Base-by-base conservation (phyloP, 179 eudicot genomes). In the Camellia oleifera region DNA sequence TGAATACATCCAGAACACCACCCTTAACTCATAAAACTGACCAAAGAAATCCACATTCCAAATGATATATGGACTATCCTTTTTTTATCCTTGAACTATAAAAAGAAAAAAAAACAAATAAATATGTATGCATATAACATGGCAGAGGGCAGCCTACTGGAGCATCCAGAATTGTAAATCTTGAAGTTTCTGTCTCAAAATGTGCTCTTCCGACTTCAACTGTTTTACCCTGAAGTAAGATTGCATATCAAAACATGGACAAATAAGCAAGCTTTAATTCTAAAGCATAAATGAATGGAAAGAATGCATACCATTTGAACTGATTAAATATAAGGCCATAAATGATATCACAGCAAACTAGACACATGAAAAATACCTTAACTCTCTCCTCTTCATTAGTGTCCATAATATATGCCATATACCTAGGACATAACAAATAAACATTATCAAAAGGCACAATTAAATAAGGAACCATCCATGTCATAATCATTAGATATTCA, bases 341-440 rank as follows among this genome's bases (percentile, higher is more conserved):
- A 32, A 32, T 32, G 66, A 69, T 46, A 45, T 57, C 0, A 63
- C 4, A 2, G 3, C 10, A 13, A 69, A 50, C 26, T 40, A 69
- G 69, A 75, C 40, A 57, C 40, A 77, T 50, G 20, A 84, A 17
- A 68, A 76, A 63, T 86, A 94, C 99, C 99, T 94, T 97, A 11
- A 77, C 84, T 77, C 99, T 92, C 86, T 96, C 99, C 84, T 97
- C 99, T 84, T 94, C 99, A 84, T 97, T 94, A 61, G 98, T 97
- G 81, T 97, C 99, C 99, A 97, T 97, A 74, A 97, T 94, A 77
- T 90, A 97, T 63, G 99, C 99, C 99, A 97, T 97, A 81, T 97
- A 97, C 99, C 98, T 96, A 83, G 23, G 40, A 32, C 70, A 78
- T 7, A 42, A 23, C 54, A 13, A 13, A 15, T 46, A 64, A 77